phyloP scores from a whole-genome alignment of 1,139 yeast genomes.

The Yamadazyma jaroonii region DNA sequence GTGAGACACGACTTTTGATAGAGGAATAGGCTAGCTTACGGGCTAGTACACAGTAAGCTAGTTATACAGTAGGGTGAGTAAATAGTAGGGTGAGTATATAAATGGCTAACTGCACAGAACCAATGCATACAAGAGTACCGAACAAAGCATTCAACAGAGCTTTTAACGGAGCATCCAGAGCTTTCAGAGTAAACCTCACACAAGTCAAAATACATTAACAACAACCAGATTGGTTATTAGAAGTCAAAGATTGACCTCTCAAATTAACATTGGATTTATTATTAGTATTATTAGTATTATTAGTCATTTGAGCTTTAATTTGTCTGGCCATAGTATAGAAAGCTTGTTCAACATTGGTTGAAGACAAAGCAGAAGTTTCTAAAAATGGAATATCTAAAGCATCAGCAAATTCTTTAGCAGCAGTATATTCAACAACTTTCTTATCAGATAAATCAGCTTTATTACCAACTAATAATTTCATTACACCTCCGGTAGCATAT shows the following conservation, averaged over 20 bases:
- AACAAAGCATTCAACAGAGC: too few species aligned
- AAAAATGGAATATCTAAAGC: conserved; percentile 92
- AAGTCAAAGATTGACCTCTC: conserved; percentile 82
- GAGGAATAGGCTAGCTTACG: too few species aligned
- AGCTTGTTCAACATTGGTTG: conserved; percentile 97
- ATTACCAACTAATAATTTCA: conserved; percentile 94
- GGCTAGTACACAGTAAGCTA: too few species aligned
- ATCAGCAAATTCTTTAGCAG: conserved; percentile 97
- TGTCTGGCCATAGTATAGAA: conserved; percentile 98
- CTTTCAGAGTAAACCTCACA: too few species aligned
- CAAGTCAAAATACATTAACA: conserved; percentile 43
- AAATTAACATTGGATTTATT: conserved; percentile 78
- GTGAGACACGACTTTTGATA: too few species aligned
- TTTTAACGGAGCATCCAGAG: too few species aligned
- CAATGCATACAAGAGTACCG: too few species aligned
- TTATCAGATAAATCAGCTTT: conserved; percentile 93
- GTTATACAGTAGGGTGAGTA: too few species aligned
- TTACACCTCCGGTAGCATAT: conserved; percentile 96
- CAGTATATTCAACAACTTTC: conserved; percentile 93
- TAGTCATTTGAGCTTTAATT: conserved; percentile 94
- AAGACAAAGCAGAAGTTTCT: conserved; percentile 94
- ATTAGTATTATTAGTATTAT: conserved; percentile 44
- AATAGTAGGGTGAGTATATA: too few species aligned
- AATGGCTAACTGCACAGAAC: too few species aligned
- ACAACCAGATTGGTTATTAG: conserved; percentile 68